Evolutionary conservation across 208 protist species (phyloP), one percentile per base, ranked within the genome.

Genomic region (Crithidia sp.): DNA sequence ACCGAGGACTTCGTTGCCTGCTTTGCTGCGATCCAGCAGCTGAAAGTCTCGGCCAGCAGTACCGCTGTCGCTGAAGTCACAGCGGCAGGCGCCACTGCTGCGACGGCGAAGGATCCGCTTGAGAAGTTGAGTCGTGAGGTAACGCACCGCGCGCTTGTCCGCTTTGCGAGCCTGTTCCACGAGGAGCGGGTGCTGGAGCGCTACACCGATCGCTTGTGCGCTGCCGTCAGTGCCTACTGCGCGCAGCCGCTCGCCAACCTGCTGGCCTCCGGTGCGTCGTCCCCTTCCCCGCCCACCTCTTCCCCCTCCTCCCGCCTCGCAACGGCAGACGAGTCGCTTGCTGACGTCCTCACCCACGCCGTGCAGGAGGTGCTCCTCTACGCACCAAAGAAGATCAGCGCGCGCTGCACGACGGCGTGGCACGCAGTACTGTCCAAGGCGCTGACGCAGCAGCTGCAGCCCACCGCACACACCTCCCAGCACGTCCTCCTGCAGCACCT

Each of bases 371-470:
- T 84, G 56, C 65, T 90, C 19, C 75, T 74, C 52, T 90, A 85
- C 66, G 83, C 79, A 37, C 88, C 88, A 7, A 80, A 90, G 2
- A 82, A 84, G 45, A 84, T 82, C 39, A 79, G 82, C 8, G 71
- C 73, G 7, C 69, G 77, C 50, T 93, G 88, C 59, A 69, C 82
- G 14, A 50, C 41, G 5, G 64, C 61, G 9, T 92, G 87, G 87
- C 76, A 74, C 5, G 55, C 70, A 19, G 45, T 76, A 9, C 63
- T 92, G 16, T 52, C 81, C 36, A 55, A 66, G 13, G 40, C 79
- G 19, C 56, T 93, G 5, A 37, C 63, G 6, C 43, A 65, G 54
- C 67, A 82, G 43, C 67, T 67, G 41, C 71, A 67, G 54, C 56
- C 52, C 41, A 57, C 61, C 5, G 14, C 45, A 7, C 39, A 19